Evolutionary conservation across 306 rosid genomes (phyloP), one percentile per base, ranked within the genome.

Genomic region (Erythrophleum fordii): DNA sequence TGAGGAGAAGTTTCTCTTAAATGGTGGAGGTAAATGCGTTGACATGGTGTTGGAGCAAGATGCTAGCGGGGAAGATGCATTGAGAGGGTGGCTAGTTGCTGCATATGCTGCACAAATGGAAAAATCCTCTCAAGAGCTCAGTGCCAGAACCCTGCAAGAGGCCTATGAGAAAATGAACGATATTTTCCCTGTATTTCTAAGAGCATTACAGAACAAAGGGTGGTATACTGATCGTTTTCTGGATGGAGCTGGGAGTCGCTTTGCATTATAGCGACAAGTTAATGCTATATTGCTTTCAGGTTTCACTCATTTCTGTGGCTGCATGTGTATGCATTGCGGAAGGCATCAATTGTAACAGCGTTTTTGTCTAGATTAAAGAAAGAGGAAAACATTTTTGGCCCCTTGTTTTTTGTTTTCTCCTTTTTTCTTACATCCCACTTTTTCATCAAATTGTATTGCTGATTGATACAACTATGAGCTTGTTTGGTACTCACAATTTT

Each of bases 221-320:
- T 95, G 99, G 99, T 89, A 95, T 81, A 91, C 98, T n/a, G 97
- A 95, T 79, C 94, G 94, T 44, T 95, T 95, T 89, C 89, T 95
- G 16, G 92, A 91, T 45, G 98, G 97, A 65, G 88, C 85, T 55
- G 97, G 98, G 72, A 85, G 87, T 69, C 92, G 97, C 83, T 95
- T 92, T 77, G 82, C 95, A 0, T 86, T 84, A 26, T 88, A 84
- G 67, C 49, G 71, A 53, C 72, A 60, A 20, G 13, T 55, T 13
- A 46, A 59, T 85, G 35, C 66, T 35, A 8, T 26, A 35, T 74
- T 72, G 26, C 48, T 41, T 60, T 62, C 18, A 18, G 48, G 48
- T 75, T 71, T 64, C 17, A 12, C 68, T 42, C 81, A 62, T 78
- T 45, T 67, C 25, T 82, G 69, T 82, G 52, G 5, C 34, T 67